phyloP scores from a whole-genome alignment of 352 stramenopile species.

The Globisporangium barbulae region DNA sequence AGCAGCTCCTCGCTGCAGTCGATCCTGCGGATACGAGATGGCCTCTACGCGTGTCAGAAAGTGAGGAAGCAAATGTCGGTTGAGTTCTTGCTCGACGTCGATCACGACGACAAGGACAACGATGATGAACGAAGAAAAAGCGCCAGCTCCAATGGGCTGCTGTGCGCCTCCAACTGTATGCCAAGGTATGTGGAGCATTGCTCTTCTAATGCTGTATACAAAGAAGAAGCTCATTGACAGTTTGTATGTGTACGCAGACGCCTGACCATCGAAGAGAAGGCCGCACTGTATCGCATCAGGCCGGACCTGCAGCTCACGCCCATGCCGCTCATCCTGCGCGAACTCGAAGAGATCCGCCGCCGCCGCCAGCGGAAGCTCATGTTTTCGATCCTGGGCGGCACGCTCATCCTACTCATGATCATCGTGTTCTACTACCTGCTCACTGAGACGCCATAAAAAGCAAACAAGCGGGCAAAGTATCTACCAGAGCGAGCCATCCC shows the following conservation, averaged over 20 bases:
- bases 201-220: background rate
- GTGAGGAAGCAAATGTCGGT: conserved; percentile 66
- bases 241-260: conserved; percentile 20
- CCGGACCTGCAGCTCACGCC: conserved; percentile 70
- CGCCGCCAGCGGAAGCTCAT: conserved; percentile 64
- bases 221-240: background rate
- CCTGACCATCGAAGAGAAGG: conserved; percentile 76
- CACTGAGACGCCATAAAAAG: conserved; percentile 36
- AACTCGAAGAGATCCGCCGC: conserved; percentile 59
- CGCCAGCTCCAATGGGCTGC: conserved; percentile 12
- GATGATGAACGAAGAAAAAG: conserved; percentile 25
- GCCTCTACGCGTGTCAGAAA: conserved; percentile 30
- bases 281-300: conserved; percentile 61
- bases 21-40: conserved; percentile 57
- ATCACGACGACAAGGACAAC: conserved; percentile 37
- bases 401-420: conserved; percentile 68
- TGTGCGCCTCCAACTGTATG: conserved; percentile 47
- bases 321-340: conserved; percentile 49
- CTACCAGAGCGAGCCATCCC: background rate
- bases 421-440: conserved; percentile 82
- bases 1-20: conserved; percentile 44
- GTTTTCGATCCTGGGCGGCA: conserved; percentile 60
- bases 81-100: conserved; percentile 59
- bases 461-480: background rate
- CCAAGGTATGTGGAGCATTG: conserved; percentile 30